phyloP scores from a whole-genome alignment of 805 yeast species.

The Suhomyces pyralidae region DNA sequence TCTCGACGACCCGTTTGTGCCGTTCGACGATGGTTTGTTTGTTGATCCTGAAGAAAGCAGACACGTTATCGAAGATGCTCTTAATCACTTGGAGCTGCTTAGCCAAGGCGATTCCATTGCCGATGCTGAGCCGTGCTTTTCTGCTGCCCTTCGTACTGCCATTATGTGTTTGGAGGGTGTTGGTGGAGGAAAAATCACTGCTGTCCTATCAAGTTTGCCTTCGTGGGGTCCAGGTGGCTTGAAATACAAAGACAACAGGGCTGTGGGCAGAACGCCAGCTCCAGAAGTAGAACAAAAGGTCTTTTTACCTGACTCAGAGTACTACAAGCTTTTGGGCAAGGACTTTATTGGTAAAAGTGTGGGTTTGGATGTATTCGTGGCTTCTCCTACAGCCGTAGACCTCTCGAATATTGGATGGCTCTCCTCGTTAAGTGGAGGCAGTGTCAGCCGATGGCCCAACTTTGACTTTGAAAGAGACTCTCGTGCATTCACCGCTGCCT shows the following conservation, averaged over 20 bases:
- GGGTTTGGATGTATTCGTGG: constrained; percentile 75
- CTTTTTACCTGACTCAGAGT: constrained; percentile 58
- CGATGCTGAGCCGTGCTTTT: constrained; percentile 67
- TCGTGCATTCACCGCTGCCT: constrained; percentile 55
- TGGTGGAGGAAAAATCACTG: constrained; percentile 84
- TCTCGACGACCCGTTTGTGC: constrained; percentile 76
- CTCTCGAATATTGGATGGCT: constrained; percentile 67
- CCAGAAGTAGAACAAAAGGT: constrained; percentile 47
- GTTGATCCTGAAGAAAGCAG: constrained; percentile 72
- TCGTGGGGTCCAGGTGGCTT: constrained; percentile 77
- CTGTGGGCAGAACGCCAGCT: constrained; percentile 40
- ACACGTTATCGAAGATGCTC: constrained; percentile 60
- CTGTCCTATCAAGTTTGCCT: constrained; percentile 67
- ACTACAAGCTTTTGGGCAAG: constrained; percentile 57
- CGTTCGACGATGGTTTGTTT: constrained; percentile 72
- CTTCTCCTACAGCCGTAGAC: constrained; percentile 64
- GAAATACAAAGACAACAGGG: constrained; percentile 39
- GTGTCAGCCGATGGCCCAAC: constrained; percentile 58
- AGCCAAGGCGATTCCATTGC: constrained; percentile 34
- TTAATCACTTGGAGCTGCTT: constrained; percentile 54
- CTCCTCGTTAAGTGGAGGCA: constrained; percentile 73
- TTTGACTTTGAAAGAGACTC: constrained; percentile 73
- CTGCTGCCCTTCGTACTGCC: constrained; percentile 75
- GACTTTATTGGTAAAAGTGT: constrained; percentile 56
- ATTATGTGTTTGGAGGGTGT: constrained; percentile 53